Evolutionary conservation across 306 rosid species (phyloP), one percentile per base, ranked within the genome.

Genomic region (Phaseolus lunatus): DNA sequence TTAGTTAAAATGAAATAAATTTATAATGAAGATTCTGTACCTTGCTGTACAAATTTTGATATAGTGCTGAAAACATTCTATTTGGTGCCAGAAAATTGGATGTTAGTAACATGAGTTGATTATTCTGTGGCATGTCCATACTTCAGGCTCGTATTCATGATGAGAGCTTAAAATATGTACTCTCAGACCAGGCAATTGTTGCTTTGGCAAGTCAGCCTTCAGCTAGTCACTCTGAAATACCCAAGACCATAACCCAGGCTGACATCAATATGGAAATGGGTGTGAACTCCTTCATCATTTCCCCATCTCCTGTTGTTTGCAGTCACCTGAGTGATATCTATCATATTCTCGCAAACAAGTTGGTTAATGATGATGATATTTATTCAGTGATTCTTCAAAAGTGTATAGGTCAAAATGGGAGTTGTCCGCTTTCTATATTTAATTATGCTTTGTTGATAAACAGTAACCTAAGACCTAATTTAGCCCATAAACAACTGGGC

Each of bases 141-240:
- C 52, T 86, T 72, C 97, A 92, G 98, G 97, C 98, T 78, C 97
- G 97, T 16, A 76, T 95, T 41, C 98, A 92, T 73, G 97, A 95
- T 71, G 98, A 95, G 88, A 92, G 92, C 88, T 85, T 88, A 81
- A 90, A 92, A 87, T 90, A 85, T 72, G 97, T 92, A 44, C 57
- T 92, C 77, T 82, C 97, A 65, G 97, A 95, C 79, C 98, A 90
- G 73, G 95, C 96, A 72, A 89, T 92, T 70, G 84, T 84, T 75
- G 85, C 93, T 83, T 87, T 90, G 72, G 97, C 97, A 57, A 85
- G 88, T 71, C 84, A 69, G 78, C 84, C 80, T 83, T 86, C 89
- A 16, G 66, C 61, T 9, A 81, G 68, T 76, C 57, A 53, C 16
- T 22, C 85, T 77, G 90, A 90, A 75, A 82, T 89, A 81, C 75